Evolutionary conservation across 2,329 filamentous ascomycete genomes (phyloP).

Genomic region (Talaromyces pinophilus): DNA sequence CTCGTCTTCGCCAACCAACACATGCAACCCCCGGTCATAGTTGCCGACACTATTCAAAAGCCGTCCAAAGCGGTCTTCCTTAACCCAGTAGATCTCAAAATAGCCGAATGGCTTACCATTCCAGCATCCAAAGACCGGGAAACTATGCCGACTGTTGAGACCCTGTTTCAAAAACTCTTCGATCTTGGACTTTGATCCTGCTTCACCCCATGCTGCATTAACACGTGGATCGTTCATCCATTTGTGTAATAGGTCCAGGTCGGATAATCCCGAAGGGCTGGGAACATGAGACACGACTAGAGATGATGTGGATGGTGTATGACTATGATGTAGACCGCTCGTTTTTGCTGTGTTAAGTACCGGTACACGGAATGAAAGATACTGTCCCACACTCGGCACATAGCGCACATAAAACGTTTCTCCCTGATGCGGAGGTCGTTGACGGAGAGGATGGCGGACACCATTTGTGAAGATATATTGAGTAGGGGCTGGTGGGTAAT

Average conservation of each 20-base stretch:
- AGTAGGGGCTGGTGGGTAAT: conserved; percentile 79
- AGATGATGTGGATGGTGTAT: conserved; percentile 41
- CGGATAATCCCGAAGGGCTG: conserved; percentile 47
- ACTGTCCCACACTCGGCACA: conserved; percentile 77
- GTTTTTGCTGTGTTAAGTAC: conserved; percentile 58
- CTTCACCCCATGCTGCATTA: conserved; percentile 78
- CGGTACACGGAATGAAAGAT: conserved; percentile 84
- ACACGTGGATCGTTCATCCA: conserved; percentile 92
- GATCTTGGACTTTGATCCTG: conserved; percentile 57
- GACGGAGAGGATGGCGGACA: conserved; percentile 79
- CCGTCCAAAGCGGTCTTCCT: conserved; percentile 78
- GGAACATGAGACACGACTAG: conserved; percentile 44
- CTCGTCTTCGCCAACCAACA: conserved; percentile 88
- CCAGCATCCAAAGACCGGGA: conserved; percentile 91
- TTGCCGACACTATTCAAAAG: conserved; percentile 69
- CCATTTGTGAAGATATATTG: conserved; percentile 79
- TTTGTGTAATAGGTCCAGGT: conserved; percentile 70
- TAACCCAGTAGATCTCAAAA: conserved; percentile 98
- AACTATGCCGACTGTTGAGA: conserved; percentile 71
- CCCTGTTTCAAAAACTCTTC: conserved; percentile 67
- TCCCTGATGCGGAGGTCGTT: conserved; percentile 85
- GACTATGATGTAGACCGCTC: conserved; percentile 32
- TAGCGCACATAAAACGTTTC: conserved; percentile 90
- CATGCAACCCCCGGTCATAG: conserved; percentile 85
- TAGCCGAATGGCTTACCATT: conserved; percentile 94